Evolutionary conservation across 306 rosid genomes (phyloP).

Genomic region (Hippophae rhamnoides): DNA sequence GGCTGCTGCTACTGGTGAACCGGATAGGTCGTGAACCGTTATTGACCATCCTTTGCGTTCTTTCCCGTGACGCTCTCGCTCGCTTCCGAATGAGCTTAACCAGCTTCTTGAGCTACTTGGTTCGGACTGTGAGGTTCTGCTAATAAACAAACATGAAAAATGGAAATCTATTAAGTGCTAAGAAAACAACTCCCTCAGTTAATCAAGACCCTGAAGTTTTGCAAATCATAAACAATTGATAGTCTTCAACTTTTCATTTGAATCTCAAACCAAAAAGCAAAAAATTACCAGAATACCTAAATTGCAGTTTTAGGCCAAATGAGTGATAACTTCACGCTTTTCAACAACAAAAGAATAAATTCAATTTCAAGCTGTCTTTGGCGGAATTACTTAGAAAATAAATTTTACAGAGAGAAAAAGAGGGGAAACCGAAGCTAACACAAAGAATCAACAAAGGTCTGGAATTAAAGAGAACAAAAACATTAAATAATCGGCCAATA

Average conservation of each 20-base stretch:
- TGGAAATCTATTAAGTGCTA: not conserved
- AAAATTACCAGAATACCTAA: no score
- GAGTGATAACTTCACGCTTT: no score
- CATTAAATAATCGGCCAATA: not conserved
- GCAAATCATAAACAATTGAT: no score
- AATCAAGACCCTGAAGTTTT: not conserved
- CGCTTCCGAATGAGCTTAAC: constrained; percentile 17
- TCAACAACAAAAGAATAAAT: no score
- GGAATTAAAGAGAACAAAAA: not conserved
- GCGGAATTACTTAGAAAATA: no score
- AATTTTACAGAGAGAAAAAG: no score
- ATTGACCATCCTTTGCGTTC: constrained; percentile 45
- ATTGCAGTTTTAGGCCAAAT: no score
- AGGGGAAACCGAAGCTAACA: no score
- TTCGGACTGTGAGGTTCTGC: constrained; percentile 6
- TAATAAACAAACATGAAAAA: not conserved
- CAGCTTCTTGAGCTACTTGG: constrained; percentile 24
- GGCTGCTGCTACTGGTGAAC: constrained; percentile 40
- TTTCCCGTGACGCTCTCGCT: constrained; percentile 22
- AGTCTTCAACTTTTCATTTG: no score
- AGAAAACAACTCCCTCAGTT: not conserved
- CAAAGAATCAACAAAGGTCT: not conserved
- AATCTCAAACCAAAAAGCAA: no score
- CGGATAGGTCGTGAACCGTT: constrained; percentile 44
- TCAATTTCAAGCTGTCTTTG: no score